Evolutionary conservation across 192 early-diverging fungal species (phyloP), one percentile per base, ranked within the genome.

Genomic region (Entomortierella beljakovae): DNA sequence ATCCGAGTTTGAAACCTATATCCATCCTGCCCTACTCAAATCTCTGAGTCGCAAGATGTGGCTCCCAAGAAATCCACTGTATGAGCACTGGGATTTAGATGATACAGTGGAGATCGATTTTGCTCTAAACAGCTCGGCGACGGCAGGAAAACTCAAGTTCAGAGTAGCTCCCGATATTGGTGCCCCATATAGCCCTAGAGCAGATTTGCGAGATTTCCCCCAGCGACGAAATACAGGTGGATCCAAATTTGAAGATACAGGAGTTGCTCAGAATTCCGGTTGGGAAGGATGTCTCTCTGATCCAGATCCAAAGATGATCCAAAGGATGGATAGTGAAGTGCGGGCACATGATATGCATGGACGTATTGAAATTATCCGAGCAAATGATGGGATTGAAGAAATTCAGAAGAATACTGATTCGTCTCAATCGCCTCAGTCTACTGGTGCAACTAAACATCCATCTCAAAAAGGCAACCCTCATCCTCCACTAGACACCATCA

Each of bases 21-120:
- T 71, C 29, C 83, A 84, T n/a, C 83, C 83, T 10, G 77, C 80
- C 9, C 60, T 84, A 23, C 49, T 84, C 6, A 84, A 74, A 55
- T 65, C 75, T 2, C 52, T 84, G 54, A 73, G 66, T 55, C 70
- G 81, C 34, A 79, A 80, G 57, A 31, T 84, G 26, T 84, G 81
- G 75, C 40, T 84, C 28, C 83, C 83, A 10, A 64, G 29, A 18
- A 75, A 84, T 55, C 83, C 83, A 5, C 55, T 80, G 10, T 73
- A 67, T 31, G 74, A 80, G 26, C 65, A 70, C 37, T 81, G 74
- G 62, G 67, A 64, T 51, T 25, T 84, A 38, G 69, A 73, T 31
- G 83, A 82, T 52, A 82, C 75, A 5, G 53, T 72, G 18, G 80
- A 84, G 59, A 61, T 82, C 51, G 66, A 80, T 43, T 73, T 64